Evolutionary conservation across 108 stramenopile species (phyloP).

Genomic region (Skeletonema menzelii): DNA sequence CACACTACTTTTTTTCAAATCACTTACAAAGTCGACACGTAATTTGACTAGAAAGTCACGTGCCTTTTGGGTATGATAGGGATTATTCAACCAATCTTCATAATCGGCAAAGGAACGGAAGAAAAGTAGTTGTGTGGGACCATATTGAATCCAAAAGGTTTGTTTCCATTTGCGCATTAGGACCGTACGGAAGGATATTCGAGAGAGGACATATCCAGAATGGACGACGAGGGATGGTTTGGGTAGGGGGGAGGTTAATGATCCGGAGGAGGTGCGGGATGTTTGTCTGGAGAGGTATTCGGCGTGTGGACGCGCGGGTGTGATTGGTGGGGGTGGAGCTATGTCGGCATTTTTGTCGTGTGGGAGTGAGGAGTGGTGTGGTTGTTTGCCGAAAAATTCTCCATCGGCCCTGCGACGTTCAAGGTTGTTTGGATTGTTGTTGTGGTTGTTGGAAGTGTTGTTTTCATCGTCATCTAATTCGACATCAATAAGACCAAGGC

Average conservation of each 20-base stretch:
- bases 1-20: constrained; percentile 84
- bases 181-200: constrained; percentile 89
- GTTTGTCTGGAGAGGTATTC: constrained; percentile 53
- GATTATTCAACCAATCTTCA: constrained; percentile 90
- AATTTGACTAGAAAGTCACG: constrained; percentile 87
- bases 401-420: constrained; percentile 28
- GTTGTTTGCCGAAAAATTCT: constrained; percentile 21
- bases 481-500: constrained; percentile 38
- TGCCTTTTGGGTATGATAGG: constrained; percentile 73
- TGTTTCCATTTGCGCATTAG: constrained; percentile 92
- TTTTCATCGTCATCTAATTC: constrained; percentile 35
- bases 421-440: neutral
- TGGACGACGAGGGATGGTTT: constrained; percentile 65
- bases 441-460: neutral
- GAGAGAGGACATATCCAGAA: constrained; percentile 76
- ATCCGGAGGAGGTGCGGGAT: neutral
- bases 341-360: constrained; percentile 25
- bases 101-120: constrained; percentile 77
- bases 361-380: neutral
- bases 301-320: constrained; percentile 29
- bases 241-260: constrained; percentile 69
- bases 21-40: constrained; percentile 87
- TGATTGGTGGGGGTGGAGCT: constrained; percentile 47
- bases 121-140: constrained; percentile 76
- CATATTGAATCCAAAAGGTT: constrained; percentile 87